Conservation (phyloP, 495 filamentous ascomycete genomes). For the Penicillium atrosanguineum region DNA sequence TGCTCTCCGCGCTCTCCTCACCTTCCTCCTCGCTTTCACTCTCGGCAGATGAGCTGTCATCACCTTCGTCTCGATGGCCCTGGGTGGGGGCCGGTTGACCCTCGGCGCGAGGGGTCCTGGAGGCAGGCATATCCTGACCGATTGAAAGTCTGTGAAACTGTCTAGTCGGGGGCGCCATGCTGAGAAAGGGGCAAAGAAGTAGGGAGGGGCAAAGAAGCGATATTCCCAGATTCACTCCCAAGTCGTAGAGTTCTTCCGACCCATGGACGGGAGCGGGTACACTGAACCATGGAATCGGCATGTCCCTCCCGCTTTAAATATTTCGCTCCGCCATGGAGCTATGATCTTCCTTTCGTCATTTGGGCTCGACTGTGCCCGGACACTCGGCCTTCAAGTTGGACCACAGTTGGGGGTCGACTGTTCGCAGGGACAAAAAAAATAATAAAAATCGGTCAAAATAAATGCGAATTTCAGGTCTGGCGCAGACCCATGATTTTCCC, state of each 20-base stretch:
- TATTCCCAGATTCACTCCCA: slow-evolving; percentile 15
- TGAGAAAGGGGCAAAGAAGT: slow-evolving; percentile 8
- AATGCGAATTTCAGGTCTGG: slow-evolving; percentile 1
- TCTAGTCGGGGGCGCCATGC: slow-evolving; percentile 42
- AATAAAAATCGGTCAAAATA: not conserved
- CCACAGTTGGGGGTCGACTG: not conserved
- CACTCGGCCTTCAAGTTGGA: not conserved
- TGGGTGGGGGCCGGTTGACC: slow-evolving; percentile 20
- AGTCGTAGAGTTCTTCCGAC: slow-evolving; percentile 40
- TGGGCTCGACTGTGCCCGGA: not conserved
- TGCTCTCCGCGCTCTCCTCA: slow-evolving; percentile 14
- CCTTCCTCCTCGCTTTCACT: slow-evolving; percentile 14
- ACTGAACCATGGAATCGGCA: slow-evolving; percentile 28
- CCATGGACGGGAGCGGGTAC: slow-evolving; percentile 43
- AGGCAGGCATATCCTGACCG: slow-evolving; percentile 30
- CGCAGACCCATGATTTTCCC: slow-evolving; percentile 8
- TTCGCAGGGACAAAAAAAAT: not conserved
- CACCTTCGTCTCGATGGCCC: slow-evolving; percentile 12
- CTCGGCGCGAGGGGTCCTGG: slow-evolving; percentile 21
- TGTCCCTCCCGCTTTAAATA: slow-evolving; percentile 29
- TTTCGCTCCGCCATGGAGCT: slow-evolving; percentile 6
- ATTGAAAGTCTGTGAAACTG: slow-evolving; percentile 43
- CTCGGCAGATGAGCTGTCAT: slow-evolving; percentile 12
- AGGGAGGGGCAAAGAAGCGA: slow-evolving; percentile 3
- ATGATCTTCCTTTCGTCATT: slow-evolving; percentile 8